Percentiles rank a stretch among this genome's conserved stretches.
phyloP scores from a whole-genome alignment of 768 basidiomycete species.

The Pholiota microspora region DNA sequence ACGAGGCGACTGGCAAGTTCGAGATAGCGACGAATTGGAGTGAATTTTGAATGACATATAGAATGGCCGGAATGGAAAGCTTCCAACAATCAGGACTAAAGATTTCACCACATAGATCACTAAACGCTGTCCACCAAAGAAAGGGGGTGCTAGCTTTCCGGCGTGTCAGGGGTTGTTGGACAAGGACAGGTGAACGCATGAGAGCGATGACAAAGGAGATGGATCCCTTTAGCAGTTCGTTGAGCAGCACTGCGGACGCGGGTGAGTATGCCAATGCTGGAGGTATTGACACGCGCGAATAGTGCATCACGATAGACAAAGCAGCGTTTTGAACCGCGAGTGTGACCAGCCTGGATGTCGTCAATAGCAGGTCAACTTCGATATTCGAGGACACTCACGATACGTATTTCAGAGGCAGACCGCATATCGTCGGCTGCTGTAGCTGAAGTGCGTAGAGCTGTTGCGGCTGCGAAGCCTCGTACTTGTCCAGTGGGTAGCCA shows the following conservation, averaged over 20 bases:
- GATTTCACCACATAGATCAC: slow-evolving; percentile 65
- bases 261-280: slow-evolving; percentile 84
- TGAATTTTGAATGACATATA: slow-evolving; percentile 95
- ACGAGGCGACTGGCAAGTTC: slow-evolving; percentile 93
- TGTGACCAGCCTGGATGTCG: slow-evolving; percentile 60
- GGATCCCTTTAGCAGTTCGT: slow-evolving; percentile 89
- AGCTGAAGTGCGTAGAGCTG: slow-evolving; percentile 26
- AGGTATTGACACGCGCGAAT: slow-evolving; percentile 89
- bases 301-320: slow-evolving; percentile 97
- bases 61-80: slow-evolving; percentile 91
- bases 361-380: neutral
- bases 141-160: slow-evolving; percentile 40
- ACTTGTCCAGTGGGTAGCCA: slow-evolving; percentile 37
- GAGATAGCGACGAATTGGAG: slow-evolving; percentile 93
- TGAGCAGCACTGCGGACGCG: slow-evolving; percentile 90
- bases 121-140: slow-evolving; percentile 49
- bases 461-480: slow-evolving; percentile 20
- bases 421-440: slow-evolving; percentile 54
- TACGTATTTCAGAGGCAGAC: slow-evolving; percentile 76
- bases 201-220: slow-evolving; percentile 92
- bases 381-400: slow-evolving; percentile 50
- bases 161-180: slow-evolving; percentile 32
- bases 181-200: slow-evolving; percentile 39
- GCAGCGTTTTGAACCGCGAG: slow-evolving; percentile 94
- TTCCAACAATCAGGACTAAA: slow-evolving; percentile 96